A percentile compares a stretch with the other conserved stretches of the same genome.
Conservation (phyloP, 2,329 filamentous ascomycete genomes). For the Colletotrichum chlorophyti region DNA sequence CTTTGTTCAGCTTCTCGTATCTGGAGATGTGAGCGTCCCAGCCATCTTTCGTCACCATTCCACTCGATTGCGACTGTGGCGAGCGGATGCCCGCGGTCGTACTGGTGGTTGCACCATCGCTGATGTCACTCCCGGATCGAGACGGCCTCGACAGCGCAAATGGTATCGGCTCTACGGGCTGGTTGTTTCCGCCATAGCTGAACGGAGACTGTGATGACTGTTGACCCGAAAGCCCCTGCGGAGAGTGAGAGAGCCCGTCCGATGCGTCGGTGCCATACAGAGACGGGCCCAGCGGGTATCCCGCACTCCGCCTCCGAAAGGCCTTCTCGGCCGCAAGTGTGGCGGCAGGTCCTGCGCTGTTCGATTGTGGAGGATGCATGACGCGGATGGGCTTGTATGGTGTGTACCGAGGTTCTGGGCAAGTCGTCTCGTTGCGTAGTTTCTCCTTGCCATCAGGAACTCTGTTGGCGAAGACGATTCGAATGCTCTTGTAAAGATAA, state of each 20-base stretch:
- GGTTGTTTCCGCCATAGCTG: constrained; percentile 39
- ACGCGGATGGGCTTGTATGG: constrained; percentile 76
- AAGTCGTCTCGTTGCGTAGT: constrained; percentile 85
- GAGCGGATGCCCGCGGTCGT: constrained; percentile 32
- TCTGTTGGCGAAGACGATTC: constrained; percentile 95
- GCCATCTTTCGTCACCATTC: constrained; percentile 43
- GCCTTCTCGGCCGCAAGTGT: constrained; percentile 66
- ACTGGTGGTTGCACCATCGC: constrained; percentile 35
- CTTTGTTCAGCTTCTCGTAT: constrained; percentile 74
- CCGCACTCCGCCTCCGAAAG: constrained; percentile 63
- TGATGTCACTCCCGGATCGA: constrained; percentile 40
- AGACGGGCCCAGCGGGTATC: constrained; percentile 46
- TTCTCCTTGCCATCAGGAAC: constrained; percentile 96
- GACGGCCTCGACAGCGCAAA: constrained; percentile 45
- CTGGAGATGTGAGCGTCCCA: constrained; percentile 38
- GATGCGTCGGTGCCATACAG: constrained; percentile 42
- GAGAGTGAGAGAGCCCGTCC: constrained; percentile 35
- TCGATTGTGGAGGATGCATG: constrained; percentile 49
- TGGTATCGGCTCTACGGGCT: constrained; percentile 58
- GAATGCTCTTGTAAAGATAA: constrained; percentile 89
- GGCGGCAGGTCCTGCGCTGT: constrained; percentile 50
- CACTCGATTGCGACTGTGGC: constrained; percentile 37
- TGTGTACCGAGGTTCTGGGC: constrained; percentile 86
- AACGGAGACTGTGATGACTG: constrained; percentile 35
- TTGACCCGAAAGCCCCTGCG: constrained; percentile 20